Evolutionary conservation across 352 stramenopile species (phyloP), one percentile per base, ranked within the genome.

Genomic region (Phytophthora cryptogea): DNA sequence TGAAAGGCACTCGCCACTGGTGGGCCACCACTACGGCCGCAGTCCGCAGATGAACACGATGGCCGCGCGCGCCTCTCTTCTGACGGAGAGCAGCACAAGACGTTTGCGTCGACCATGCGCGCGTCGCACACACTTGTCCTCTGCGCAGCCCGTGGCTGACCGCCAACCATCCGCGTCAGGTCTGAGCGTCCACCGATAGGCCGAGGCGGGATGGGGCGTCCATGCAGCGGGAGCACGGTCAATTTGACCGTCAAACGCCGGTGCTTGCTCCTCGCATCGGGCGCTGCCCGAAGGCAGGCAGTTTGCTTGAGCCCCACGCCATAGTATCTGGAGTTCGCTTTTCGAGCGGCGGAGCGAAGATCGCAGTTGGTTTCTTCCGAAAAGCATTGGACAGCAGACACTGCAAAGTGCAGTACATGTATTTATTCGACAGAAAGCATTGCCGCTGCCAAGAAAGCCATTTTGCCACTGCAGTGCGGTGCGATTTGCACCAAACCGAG

Each of bases 141-240:
- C 20, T 23, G 20, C 20, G 20, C 1, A 23, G 20, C 20, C 20
- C 20, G 20, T 23, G 20, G 20, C 20, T 23, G 20, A 2, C 20
- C 20, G 20, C 23, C 26, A 7, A 10, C 41, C 41, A 26, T 47
- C 20, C 41, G 26, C 41, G 27, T 50, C 26, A 20, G 13, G 2
- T 5, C 27, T 11, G 13, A 36, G 26, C 43, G 43, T 49, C 23
- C 42, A 49, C 23, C 42, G 42, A 50, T 50, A 49, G 43, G 43
- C 10, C 27, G 43, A 49, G 14, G 43, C 27, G 43, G 35, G 11
- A 40, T 40, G 43, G 14, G 23, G 43, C 43, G 27, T 50, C 43
- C 23, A 37, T 50, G 43, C 43, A 27, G 43, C 43, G 43, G 10
- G 10, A 16, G 32, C 31, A 36, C 37, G 8, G 37, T 43, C 14